Evolutionary conservation across 2,329 filamentous ascomycete genomes (phyloP).

Genomic region (Penicillium frequentans): DNA sequence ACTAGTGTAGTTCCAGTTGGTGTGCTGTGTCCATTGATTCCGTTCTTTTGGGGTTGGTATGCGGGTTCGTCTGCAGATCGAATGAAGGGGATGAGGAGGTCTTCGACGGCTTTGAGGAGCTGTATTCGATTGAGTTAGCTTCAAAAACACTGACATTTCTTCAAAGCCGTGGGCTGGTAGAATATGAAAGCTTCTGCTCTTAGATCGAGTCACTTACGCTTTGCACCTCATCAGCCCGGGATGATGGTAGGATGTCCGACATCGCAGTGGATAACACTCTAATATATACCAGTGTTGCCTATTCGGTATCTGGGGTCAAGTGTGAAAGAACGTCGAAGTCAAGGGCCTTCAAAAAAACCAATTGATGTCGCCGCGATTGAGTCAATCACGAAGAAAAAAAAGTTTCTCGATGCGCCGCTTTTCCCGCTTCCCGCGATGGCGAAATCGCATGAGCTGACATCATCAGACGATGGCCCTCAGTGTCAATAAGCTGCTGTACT

Average conservation of each 20-base stretch:
- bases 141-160: not conserved
- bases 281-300: not conserved
- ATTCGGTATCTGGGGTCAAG: not conserved
- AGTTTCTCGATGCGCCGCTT: not conserved
- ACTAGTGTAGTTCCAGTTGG: conserved; percentile 62
- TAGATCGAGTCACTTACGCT: conserved; percentile 33
- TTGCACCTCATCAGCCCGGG: conserved; percentile 43
- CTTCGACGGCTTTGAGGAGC: conserved; percentile 43
- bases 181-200: not conserved
- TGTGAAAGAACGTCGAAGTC: not conserved
- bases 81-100: conserved; percentile 48
- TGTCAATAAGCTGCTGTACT: not conserved
- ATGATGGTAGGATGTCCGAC: conserved; percentile 26
- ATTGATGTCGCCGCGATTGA: not conserved
- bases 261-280: not conserved
- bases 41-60: conserved; percentile 13
- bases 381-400: not conserved
- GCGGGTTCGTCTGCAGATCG: conserved; percentile 32
- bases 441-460: not conserved
- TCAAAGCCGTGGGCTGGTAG: too few relatives aligned
- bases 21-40: conserved; percentile 54
- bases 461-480: not conserved
- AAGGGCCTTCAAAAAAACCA: not conserved
- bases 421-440: not conserved
- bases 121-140: conserved; percentile 12